A percentile compares a stretch with the other conserved stretches of the same genome.
phyloP scores from a whole-genome alignment of 2,329 filamentous ascomycete species.

The Colletotrichum chrysophilum region DNA sequence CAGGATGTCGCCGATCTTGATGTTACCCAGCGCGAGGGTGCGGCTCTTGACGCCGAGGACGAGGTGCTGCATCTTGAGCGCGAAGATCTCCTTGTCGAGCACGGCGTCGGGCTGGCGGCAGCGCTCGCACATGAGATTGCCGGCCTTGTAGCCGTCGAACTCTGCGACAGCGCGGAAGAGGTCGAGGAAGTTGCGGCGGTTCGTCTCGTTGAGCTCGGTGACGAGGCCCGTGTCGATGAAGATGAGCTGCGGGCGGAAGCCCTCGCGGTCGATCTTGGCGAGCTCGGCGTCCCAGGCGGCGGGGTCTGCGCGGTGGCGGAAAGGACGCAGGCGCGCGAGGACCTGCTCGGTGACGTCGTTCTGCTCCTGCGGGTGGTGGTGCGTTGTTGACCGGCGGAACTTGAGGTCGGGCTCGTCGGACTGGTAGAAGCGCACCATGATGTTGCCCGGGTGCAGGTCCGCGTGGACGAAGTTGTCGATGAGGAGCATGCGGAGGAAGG shows the following conservation, averaged over 20 bases:
- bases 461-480: conserved; percentile 98
- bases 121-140: conserved; percentile 93
- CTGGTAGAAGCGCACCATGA: conserved; percentile 99
- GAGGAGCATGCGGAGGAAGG: conserved; percentile 94
- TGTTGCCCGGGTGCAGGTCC: conserved; percentile 95
- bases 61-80: conserved; percentile 95
- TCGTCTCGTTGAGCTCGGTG: conserved; percentile 87
- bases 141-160: conserved; percentile 95
- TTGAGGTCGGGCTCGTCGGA: conserved; percentile 72
- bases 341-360: conserved; percentile 88
- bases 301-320: conserved; percentile 65
- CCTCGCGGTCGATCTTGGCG: conserved; percentile 79
- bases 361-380: conserved; percentile 47
- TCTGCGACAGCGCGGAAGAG: conserved; percentile 95
- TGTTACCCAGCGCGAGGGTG: conserved; percentile 89
- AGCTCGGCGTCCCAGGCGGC: conserved; percentile 78
- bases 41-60: conserved; percentile 88
- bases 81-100: conserved; percentile 87
- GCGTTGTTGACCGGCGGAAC: conserved; percentile 27
- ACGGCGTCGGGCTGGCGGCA: conserved; percentile 93
- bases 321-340: conserved; percentile 78
- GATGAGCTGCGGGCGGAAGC: conserved; percentile 90
- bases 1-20: conserved; percentile 95
- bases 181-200: conserved; percentile 90
- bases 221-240: conserved; percentile 98